A percentile compares a stretch with the other conserved stretches of the same genome.
phyloP scores from a whole-genome alignment of 2,329 filamentous ascomycete species.

The Corinectria fuckeliana region DNA sequence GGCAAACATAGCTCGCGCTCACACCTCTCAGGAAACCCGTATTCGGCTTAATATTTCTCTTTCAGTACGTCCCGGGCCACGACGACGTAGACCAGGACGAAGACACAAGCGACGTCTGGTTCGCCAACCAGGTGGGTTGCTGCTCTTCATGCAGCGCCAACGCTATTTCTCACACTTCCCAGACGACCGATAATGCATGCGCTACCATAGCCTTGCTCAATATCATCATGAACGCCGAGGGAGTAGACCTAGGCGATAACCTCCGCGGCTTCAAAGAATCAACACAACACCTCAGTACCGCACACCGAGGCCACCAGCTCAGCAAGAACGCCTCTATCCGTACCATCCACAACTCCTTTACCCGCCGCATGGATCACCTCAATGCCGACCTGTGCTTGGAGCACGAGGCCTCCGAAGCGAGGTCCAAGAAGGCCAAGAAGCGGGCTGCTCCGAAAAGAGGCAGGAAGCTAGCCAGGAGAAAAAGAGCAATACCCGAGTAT shows the following conservation, averaged over 20 bases:
- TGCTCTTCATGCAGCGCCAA: not conserved
- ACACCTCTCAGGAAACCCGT: constrained; percentile 67
- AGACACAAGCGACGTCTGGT: constrained; percentile 75
- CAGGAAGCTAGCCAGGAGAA: constrained; percentile 44
- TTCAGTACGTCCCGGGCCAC: constrained; percentile 68
- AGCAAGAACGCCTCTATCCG: constrained; percentile 79
- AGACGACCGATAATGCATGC: constrained; percentile 85
- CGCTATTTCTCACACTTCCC: constrained; percentile 17
- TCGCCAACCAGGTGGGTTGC: constrained; percentile 79
- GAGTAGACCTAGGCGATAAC: constrained; percentile 71
- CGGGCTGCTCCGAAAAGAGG: constrained; percentile 44
- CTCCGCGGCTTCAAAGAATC: constrained; percentile 75
- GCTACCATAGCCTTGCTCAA: constrained; percentile 93
- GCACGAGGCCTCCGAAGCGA: constrained; percentile 56
- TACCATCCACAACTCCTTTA: constrained; percentile 86
- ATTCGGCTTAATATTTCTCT: constrained; percentile 89
- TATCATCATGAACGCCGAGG: constrained; percentile 83
- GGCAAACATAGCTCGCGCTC: constrained; percentile 2
- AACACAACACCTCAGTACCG: constrained; percentile 71
- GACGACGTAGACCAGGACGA: constrained; percentile 60
- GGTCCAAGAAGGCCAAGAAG: constrained; percentile 44
- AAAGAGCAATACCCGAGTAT: constrained; percentile 59
- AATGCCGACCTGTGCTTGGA: constrained; percentile 71
- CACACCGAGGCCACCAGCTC: constrained; percentile 77
- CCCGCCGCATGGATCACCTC: constrained; percentile 77